These are phyloP conservation scores for Acacia pycnantha DNA, from an alignment of 331 rosid species.

Conservation along the genomic window DNA sequence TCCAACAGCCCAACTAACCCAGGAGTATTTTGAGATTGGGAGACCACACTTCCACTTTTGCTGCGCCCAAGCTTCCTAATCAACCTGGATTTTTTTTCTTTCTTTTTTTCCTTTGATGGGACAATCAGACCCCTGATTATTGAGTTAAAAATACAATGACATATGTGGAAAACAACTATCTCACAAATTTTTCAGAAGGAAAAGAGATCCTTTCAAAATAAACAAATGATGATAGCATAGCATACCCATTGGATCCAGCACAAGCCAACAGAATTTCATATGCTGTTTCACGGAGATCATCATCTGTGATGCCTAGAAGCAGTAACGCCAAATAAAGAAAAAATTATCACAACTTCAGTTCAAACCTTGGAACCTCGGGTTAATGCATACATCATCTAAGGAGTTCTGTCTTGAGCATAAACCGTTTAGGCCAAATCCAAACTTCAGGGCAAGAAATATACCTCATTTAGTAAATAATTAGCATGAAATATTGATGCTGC, in stretches of 20 bases:
- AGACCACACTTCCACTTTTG: conserved; percentile 71
- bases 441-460: background rate
- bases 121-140: conserved; percentile 86
- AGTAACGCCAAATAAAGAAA: conserved; percentile 30
- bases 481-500: background rate
- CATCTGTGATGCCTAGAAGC: conserved; percentile 76
- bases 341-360: conserved; percentile 18
- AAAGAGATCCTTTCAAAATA: conserved; percentile 14
- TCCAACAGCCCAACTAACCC: conserved; percentile 93
- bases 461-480: background rate
- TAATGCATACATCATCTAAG: conserved; percentile 25
- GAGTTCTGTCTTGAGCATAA: background rate
- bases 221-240: conserved; percentile 26
- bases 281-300: conserved; percentile 92
- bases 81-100: conserved; percentile 78
- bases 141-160: conserved; percentile 10
- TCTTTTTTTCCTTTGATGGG: conserved; percentile 93
- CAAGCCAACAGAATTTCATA: conserved; percentile 92
- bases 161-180: conserved; percentile 21
- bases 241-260: conserved; percentile 98
- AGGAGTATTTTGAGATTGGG: conserved; percentile 76
- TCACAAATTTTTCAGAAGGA: conserved; percentile 7
- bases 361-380: conserved; percentile 12
- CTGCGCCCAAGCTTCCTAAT: conserved; percentile 97
- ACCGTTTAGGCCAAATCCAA: background rate